Evolutionary conservation across 352 stramenopile genomes (phyloP).

Genomic region (Phytophthora citrophthora): DNA sequence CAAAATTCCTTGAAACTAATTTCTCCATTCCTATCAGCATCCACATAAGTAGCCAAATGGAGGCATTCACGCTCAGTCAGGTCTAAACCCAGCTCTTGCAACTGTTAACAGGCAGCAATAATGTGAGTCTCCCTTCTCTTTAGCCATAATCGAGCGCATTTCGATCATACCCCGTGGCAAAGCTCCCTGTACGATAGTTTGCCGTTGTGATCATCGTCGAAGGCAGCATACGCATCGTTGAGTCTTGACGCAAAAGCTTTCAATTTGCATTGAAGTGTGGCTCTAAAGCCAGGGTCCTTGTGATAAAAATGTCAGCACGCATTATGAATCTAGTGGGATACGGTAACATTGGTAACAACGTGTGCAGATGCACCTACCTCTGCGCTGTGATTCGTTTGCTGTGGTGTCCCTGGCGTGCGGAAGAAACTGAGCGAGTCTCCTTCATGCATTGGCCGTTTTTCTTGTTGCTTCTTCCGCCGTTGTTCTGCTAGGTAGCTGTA

Average conservation of each 20-base stretch:
- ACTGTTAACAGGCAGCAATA: constrained; percentile 25
- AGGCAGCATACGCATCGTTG: constrained; percentile 60
- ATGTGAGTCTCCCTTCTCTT: background rate
- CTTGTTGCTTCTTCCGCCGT: constrained; percentile 15
- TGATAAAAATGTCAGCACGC: background rate
- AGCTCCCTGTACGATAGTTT: constrained; percentile 62
- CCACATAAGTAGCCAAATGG: constrained; percentile 41
- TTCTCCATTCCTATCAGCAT: constrained; percentile 56
- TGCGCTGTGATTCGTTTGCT: constrained; percentile 5
- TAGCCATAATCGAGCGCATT: background rate
- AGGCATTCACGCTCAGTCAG: constrained; percentile 59
- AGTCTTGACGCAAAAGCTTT: constrained; percentile 43
- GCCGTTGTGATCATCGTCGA: constrained; percentile 61
- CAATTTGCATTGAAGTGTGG: constrained; percentile 49
- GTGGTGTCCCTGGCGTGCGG: constrained; percentile 20
- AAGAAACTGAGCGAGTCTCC: constrained; percentile 49
- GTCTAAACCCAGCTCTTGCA: constrained; percentile 55
- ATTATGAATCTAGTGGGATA: background rate
- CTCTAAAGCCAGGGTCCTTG: constrained; percentile 47
- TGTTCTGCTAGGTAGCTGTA: constrained; percentile 22
- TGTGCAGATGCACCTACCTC: constrained; percentile 12
- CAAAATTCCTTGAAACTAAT: constrained; percentile 72
- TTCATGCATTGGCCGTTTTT: constrained; percentile 5
- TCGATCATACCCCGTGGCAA: constrained; percentile 41
- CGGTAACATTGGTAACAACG: background rate